Evolutionary conservation across 2,329 filamentous ascomycete species (phyloP), one percentile per base, ranked within the genome.

Genomic region (Xylariaceae sp.): DNA sequence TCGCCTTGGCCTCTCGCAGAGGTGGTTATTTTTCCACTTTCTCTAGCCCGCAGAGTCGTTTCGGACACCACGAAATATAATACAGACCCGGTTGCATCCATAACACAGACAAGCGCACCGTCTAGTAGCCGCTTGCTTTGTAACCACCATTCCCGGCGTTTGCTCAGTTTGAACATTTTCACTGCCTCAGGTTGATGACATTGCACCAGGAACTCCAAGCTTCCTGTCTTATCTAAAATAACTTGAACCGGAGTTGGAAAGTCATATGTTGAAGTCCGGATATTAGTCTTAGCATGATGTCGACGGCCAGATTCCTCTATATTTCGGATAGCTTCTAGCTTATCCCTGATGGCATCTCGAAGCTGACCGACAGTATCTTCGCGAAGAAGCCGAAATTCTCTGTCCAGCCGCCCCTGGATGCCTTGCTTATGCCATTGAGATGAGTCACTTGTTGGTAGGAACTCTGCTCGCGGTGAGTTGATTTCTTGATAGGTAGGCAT

Each of bases 321-420:
- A 75, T 65, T 2, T 58, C n/a, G n/a, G n/a, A n/a, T n/a, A n/a
- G n/a, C 55, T 3, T 75, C 64, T 8, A 78, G 65, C 42, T 77
- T 70, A 20, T 72, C 57, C 32, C 72, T 70, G 2, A 81, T 74
- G 1, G 74, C 74, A 58, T 83, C 77, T 30, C 79, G 72, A 4
- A 85, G 68, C 52, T 81, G 76, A 0, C 79, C 79, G 2, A 84
- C 70, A 0, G 77, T 81, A 57, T 85, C 81, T 64, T 84, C 79
- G 2, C 81, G 73, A 1, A 84, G 64, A 1, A 84, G 73, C 13
- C 82, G 75, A 42, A 85, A 85, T 48, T 84, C 76, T 49, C 76
- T 71, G 63, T 84, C 81, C 0, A 85, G 64, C 1, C 81, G 72
- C 2, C 81, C 79, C 4, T 64, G 67, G 9, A 79, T 72, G 1